Percentiles rank a stretch among this genome's conserved stretches.
phyloP scores from a whole-genome alignment of 2,329 filamentous ascomycete species.

The Trichophyton schoenleinii region DNA sequence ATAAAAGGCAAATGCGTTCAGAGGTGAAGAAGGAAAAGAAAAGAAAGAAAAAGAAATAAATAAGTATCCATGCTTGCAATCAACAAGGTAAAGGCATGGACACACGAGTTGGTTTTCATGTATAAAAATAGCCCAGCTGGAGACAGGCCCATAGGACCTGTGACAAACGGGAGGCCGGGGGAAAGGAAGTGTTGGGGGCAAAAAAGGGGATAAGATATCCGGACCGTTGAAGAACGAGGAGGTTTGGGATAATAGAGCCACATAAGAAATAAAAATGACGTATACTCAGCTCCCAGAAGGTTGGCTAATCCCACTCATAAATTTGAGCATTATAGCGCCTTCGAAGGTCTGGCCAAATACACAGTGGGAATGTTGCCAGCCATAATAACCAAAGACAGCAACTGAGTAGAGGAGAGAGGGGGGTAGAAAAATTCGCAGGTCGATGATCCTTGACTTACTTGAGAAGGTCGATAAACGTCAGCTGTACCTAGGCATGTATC shows the following conservation, averaged over 20 bases:
- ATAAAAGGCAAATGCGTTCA: background rate
- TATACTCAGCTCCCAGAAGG: background rate
- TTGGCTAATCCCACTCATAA: background rate
- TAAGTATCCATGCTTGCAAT: background rate
- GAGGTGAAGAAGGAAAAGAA: background rate
- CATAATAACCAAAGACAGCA: background rate
- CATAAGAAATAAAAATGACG: background rate
- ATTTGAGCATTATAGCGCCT: constrained; percentile 6
- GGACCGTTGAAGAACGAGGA: background rate
- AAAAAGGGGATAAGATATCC: background rate
- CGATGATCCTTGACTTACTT: constrained; percentile 27
- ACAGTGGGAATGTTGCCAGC: constrained; percentile 7
- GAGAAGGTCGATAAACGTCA: constrained; percentile 36
- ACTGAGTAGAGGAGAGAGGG: constrained; percentile 4
- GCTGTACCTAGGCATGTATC: constrained; percentile 22
- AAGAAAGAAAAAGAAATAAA: background rate
- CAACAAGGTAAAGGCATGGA: background rate
- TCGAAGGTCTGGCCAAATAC: constrained; percentile 6
- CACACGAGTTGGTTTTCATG: background rate
- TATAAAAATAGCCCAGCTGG: background rate
- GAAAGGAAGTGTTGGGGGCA: background rate
- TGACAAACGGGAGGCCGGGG: background rate
- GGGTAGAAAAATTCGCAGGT: constrained; percentile 7
- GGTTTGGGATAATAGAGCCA: background rate
- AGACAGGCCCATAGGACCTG: background rate